phyloP scores from a whole-genome alignment of 2,329 filamentous ascomycete genomes.

The Aspergillus luchuensis region DNA sequence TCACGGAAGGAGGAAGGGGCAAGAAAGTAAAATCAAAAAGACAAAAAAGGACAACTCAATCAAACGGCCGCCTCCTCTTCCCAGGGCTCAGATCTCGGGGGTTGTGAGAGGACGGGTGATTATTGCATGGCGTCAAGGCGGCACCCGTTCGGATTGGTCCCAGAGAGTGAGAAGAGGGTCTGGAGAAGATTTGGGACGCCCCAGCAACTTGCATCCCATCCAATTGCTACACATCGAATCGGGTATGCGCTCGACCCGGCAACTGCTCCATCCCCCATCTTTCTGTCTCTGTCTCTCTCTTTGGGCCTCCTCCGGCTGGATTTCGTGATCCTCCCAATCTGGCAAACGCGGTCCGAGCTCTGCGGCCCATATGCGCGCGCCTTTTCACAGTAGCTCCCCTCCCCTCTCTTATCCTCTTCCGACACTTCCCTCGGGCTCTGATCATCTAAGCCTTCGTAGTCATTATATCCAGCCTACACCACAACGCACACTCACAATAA shows the following conservation, averaged over 20 bases:
- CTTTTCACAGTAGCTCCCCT: too few species aligned
- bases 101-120: conserved; percentile 8
- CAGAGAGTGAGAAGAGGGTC: conserved; percentile 8
- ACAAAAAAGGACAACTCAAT: conserved; percentile 2
- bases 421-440: too few species aligned
- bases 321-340: conserved; percentile 15
- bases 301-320: conserved; percentile 8
- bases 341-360: conserved; percentile 22
- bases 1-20: background rate
- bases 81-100: conserved; percentile 18
- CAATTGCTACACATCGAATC: conserved; percentile 16
- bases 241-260: conserved; percentile 1
- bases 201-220: conserved; percentile 6
- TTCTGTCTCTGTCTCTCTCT: too few species aligned
- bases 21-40: background rate
- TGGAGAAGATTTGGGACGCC: conserved; percentile 12
- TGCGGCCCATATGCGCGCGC: background rate
- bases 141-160: conserved; percentile 8
- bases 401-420: too few species aligned
- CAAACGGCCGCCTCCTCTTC: conserved; percentile 4
- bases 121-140: conserved; percentile 14
- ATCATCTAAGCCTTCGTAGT: too few species aligned
- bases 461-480: too few species aligned
- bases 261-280: background rate
- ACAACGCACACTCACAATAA: too few species aligned